Evolutionary conservation across 768 basidiomycete genomes (phyloP).

Genomic region (Inosperma sp.): DNA sequence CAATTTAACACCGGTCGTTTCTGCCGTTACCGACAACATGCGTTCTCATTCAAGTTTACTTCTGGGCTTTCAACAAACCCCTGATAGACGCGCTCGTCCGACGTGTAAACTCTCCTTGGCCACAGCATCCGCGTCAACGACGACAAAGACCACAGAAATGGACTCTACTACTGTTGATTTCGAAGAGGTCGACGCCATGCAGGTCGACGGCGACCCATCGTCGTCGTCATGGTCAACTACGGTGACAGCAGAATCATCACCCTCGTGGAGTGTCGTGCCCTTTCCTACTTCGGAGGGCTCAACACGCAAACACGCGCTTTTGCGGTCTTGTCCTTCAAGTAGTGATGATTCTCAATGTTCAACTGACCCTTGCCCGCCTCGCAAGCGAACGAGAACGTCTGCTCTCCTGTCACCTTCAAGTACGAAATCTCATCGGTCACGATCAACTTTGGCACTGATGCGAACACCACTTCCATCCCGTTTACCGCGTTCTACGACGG

Average conservation of each 20-base stretch:
- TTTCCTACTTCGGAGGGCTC: conserved; percentile 3
- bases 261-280: neutral
- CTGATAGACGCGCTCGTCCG: neutral
- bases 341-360: neutral
- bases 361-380: neutral
- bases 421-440: neutral
- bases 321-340: neutral
- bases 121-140: conserved; percentile 2
- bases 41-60: neutral
- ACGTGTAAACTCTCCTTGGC: neutral
- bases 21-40: too few species aligned
- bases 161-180: too few species aligned
- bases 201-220: neutral
- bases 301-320: conserved; percentile 1
- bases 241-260: neutral
- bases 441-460: neutral
- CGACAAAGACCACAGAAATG: neutral
- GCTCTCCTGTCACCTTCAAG: neutral
- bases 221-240: neutral
- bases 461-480: neutral
- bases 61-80: neutral
- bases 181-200: neutral
- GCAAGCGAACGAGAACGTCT: conserved; percentile 4
- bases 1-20: too few species aligned
- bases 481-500: neutral